Conservation (phyloP, 441 rosid genomes). For the Omphalea diandra region DNA sequence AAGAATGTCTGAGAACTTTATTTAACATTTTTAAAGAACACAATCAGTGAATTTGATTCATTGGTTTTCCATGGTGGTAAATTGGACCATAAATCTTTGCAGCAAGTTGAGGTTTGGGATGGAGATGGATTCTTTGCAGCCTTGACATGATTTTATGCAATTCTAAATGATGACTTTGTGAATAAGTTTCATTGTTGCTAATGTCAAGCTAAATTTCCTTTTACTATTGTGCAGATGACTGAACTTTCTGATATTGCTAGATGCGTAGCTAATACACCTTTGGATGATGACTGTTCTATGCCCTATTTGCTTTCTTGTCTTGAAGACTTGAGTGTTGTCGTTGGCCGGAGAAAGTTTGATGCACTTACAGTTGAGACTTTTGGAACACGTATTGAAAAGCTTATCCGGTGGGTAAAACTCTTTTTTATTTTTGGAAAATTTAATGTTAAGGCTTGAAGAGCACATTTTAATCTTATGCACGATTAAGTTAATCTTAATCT, state of each 20-base stretch:
- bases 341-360: slow-evolving; percentile 85
- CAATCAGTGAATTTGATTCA: not conserved
- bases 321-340: slow-evolving; percentile 77
- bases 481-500: too few species aligned
- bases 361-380: slow-evolving; percentile 96
- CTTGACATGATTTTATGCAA: not conserved
- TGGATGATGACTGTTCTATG: slow-evolving; percentile 70
- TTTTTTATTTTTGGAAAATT: slow-evolving; percentile 15
- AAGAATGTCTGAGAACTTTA: not conserved
- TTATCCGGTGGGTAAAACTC: slow-evolving; percentile 63
- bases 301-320: slow-evolving; percentile 79
- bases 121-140: slow-evolving; percentile 11
- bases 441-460: not conserved
- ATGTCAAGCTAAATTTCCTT: slow-evolving; percentile 29
- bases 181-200: slow-evolving; percentile 4
- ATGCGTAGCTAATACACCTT: slow-evolving; percentile 79
- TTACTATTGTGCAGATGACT: slow-evolving; percentile 60
- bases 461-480: too few species aligned
- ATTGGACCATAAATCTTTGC: not conserved
- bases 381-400: slow-evolving; percentile 92
- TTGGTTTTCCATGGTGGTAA: not conserved
- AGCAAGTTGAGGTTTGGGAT: not conserved
- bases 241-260: slow-evolving; percentile 98
- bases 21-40: slow-evolving; percentile 1
- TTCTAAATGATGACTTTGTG: not conserved